These are phyloP conservation scores for Gaeumannomyces tritici DNA, from an alignment of 2,329 filamentous ascomycete species.

Conservation along the genomic window DNA sequence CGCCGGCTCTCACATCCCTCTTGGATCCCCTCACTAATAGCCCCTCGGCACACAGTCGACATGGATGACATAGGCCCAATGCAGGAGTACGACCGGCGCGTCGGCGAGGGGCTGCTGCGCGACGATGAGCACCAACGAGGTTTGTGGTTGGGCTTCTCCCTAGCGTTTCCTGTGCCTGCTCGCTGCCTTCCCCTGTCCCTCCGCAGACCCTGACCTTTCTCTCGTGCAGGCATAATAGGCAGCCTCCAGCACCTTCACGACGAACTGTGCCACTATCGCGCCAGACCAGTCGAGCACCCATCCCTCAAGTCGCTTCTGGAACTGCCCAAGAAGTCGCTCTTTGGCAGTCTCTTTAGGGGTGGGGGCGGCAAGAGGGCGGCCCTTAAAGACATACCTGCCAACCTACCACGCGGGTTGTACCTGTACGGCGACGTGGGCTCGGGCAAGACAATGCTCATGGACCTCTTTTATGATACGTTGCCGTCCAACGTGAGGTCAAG, in stretches of 20 bases:
- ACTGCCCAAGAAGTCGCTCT: conserved; percentile 40
- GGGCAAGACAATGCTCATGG: conserved; percentile 99
- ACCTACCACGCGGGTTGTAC: conserved; percentile 81
- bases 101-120: conserved; percentile 61
- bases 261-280: conserved; percentile 63
- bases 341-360: conserved; percentile 50
- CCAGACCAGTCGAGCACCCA: conserved; percentile 67
- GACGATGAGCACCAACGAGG: conserved; percentile 90
- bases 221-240: conserved; percentile 67
- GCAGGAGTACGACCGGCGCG: conserved; percentile 78
- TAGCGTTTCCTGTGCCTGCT: conserved; percentile 6
- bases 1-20: not conserved
- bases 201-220: not conserved
- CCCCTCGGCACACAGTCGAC: conserved; percentile 11
- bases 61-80: conserved; percentile 56
- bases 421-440: conserved; percentile 95
- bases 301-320: conserved; percentile 57
- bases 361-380: conserved; percentile 8
- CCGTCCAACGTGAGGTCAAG: conserved; percentile 71
- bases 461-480: conserved; percentile 90
- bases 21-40: not conserved
- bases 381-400: conserved; percentile 46
- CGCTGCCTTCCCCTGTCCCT: not conserved
- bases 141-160: conserved; percentile 24
- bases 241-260: conserved; percentile 83